Conservation (phyloP, 352 stramenopile species). For the Phytopythium mirpurense region DNA sequence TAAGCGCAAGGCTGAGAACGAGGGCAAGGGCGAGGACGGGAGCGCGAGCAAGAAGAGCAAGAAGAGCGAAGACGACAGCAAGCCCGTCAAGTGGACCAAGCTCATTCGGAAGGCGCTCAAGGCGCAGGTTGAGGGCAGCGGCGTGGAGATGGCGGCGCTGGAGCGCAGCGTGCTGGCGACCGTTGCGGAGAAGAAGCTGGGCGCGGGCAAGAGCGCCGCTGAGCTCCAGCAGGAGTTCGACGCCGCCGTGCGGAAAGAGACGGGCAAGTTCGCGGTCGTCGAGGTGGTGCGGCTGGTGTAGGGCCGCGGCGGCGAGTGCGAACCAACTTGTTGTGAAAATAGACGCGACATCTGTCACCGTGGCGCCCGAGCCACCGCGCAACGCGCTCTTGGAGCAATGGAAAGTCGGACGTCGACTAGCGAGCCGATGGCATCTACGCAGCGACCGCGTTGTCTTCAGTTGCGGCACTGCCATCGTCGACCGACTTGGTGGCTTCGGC, state of each 20-base stretch:
- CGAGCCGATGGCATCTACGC: neutral
- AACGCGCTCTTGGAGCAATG: neutral
- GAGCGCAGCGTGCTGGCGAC: constrained; percentile 38
- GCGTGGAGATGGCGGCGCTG: constrained; percentile 53
- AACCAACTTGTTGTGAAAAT: constrained; percentile 3
- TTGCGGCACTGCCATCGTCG: neutral
- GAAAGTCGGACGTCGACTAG: neutral
- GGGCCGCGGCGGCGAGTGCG: neutral
- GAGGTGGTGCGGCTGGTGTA: constrained; percentile 46
- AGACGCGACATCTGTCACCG: constrained; percentile 1
- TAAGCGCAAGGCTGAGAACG: constrained; percentile 41
- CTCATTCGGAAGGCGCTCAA: constrained; percentile 57
- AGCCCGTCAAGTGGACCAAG: constrained; percentile 68
- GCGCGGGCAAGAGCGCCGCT: constrained; percentile 44
- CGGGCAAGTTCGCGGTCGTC: constrained; percentile 37
- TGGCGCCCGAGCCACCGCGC: neutral
- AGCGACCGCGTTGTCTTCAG: neutral
- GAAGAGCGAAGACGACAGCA: constrained; percentile 35
- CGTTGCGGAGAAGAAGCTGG: constrained; percentile 37
- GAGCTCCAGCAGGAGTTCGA: constrained; percentile 68
- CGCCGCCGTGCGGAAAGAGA: constrained; percentile 25
- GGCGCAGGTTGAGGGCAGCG: constrained; percentile 20
- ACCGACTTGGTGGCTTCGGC: neutral
- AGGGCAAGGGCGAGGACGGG: constrained; percentile 20
- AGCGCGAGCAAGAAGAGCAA: constrained; percentile 35